phyloP scores from a whole-genome alignment of 1,284 basidiomycete species.

The Jaminaea rosea region DNA sequence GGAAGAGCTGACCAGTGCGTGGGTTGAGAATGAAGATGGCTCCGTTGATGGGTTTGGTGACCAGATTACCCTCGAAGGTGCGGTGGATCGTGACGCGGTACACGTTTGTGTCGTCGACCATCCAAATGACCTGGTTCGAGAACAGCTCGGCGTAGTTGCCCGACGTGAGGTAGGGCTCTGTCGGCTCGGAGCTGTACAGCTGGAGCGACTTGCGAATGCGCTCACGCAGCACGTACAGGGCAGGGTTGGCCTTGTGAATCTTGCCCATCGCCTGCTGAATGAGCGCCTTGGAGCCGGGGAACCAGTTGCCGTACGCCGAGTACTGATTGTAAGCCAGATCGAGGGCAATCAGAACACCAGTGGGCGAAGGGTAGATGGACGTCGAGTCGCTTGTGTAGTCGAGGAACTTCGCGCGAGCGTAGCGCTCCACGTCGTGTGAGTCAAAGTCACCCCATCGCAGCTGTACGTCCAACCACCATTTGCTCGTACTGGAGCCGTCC shows the following conservation, averaged over 20 bases:
- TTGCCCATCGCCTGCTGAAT: conserved; percentile 99
- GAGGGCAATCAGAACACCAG: conserved; percentile 96
- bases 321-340: conserved; percentile 96
- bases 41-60: conserved; percentile 98
- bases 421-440: conserved; percentile 67
- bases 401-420: conserved; percentile 94
- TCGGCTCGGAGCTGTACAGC: conserved; percentile 96
- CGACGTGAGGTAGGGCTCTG: conserved; percentile 96
- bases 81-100: conserved; percentile 99
- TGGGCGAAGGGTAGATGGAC: conserved; percentile 96
- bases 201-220: conserved; percentile 97
- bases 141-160: conserved; percentile 93
- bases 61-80: conserved; percentile 99
- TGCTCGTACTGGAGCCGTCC: conserved; percentile 93
- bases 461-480: conserved; percentile 97
- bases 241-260: conserved; percentile 98
- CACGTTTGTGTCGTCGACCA: conserved; percentile 98
- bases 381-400: conserved; percentile 69
- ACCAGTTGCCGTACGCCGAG: conserved; percentile 99
- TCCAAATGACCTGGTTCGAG: conserved; percentile 99
- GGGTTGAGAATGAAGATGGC: conserved; percentile 99
- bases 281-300: conserved; percentile 95
- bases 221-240: conserved; percentile 93
- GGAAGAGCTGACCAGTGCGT: conserved; percentile 91
- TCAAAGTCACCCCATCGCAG: conserved; percentile 99